Evolutionary conservation across 495 filamentous ascomycete species (phyloP).

Genomic region (Neurospora tetraspora): DNA sequence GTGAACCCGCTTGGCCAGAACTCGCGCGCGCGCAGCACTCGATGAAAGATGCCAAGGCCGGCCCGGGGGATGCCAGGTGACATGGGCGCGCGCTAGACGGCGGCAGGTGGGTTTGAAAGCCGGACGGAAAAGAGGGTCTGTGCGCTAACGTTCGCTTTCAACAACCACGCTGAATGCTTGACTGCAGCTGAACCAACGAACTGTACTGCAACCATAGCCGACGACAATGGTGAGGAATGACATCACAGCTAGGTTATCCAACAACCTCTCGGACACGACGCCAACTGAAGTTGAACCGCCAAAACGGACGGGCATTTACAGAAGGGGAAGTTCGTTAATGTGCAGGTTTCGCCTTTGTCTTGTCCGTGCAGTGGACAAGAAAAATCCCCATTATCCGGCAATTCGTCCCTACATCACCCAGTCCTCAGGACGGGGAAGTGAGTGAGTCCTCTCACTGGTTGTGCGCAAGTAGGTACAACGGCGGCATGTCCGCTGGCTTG

Average conservation of each 20-base stretch:
- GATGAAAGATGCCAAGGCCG: neutral
- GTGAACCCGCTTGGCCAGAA: neutral
- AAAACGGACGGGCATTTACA: neutral
- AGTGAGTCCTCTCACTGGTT: neutral
- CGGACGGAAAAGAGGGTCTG: neutral
- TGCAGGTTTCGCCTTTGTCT: neutral
- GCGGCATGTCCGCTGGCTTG: neutral
- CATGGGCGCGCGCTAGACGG: neutral
- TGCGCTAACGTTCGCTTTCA: neutral
- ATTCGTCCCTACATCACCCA: neutral
- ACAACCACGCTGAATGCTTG: neutral
- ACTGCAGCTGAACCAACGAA: neutral
- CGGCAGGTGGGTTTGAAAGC: neutral
- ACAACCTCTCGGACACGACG: neutral
- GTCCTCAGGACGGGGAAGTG: neutral
- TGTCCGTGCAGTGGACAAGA: neutral
- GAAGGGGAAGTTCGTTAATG: neutral
- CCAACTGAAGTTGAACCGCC: neutral
- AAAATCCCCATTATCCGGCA: neutral
- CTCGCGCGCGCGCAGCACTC: no score
- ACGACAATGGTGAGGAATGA: neutral
- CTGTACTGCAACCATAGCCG: neutral
- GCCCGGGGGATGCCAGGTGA: neutral
- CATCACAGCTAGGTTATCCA: neutral
- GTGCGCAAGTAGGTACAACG: neutral